Evolutionary conservation across 306 rosid species (phyloP).

Genomic region (Vigna angularis): DNA sequence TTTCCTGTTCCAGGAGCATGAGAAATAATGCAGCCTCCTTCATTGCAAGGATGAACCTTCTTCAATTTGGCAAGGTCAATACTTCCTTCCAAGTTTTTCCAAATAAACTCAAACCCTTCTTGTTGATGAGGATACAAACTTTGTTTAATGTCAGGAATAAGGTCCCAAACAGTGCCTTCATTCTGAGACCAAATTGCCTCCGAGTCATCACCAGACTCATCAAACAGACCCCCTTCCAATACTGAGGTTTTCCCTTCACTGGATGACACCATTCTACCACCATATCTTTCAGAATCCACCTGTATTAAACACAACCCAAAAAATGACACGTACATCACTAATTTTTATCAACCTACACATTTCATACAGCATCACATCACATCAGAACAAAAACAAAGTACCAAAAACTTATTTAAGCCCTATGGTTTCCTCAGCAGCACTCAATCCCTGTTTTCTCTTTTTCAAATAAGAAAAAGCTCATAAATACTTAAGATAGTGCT

Average conservation of each 20-base stretch:
- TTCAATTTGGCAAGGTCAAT: slow-evolving; percentile 32
- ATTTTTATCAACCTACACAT: background rate
- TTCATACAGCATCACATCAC: background rate
- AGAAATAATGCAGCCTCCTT: slow-evolving; percentile 53
- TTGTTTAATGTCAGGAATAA: slow-evolving; percentile 46
- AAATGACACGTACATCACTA: background rate
- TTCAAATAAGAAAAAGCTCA: background rate
- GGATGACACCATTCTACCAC: slow-evolving; percentile 1
- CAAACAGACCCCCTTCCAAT: slow-evolving; percentile 23
- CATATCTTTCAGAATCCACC: slow-evolving; percentile 17
- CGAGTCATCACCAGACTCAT: background rate
- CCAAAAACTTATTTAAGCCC: background rate
- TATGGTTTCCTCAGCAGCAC: background rate
- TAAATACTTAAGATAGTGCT: background rate
- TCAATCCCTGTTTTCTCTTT: background rate
- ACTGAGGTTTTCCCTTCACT: background rate
- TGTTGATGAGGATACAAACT: slow-evolving; percentile 51
- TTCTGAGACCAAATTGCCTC: background rate
- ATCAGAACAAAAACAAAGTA: slow-evolving; percentile 9
- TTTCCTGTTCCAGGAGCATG: slow-evolving; percentile 60
- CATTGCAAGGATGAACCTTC: slow-evolving; percentile 9
- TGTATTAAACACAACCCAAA: slow-evolving; percentile 26
- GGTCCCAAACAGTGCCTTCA: slow-evolving; percentile 52
- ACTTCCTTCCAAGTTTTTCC: slow-evolving; percentile 50
- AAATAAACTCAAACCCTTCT: slow-evolving; percentile 57